These are phyloP conservation scores for Populus davidiana DNA, from an alignment of 345 rosid genomes.

Conservation along the genomic window DNA sequence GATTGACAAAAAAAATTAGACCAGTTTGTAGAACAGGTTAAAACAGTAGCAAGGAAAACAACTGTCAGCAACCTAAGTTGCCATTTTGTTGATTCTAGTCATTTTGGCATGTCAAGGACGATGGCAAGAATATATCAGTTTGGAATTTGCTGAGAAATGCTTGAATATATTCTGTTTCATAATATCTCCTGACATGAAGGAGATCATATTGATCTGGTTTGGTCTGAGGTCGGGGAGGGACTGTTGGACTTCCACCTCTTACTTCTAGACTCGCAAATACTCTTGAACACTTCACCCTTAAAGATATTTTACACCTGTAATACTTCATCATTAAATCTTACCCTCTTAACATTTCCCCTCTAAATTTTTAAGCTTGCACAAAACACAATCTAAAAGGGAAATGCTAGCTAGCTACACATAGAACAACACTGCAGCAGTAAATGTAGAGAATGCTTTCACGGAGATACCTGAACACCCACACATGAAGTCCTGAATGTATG, in stretches of 20 bases:
- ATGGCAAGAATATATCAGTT: background rate
- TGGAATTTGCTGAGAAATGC: background rate
- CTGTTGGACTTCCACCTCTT: too few species aligned
- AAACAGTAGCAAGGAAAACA: background rate
- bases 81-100: background rate
- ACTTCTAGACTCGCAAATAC: too few species aligned
- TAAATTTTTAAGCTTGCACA: too few species aligned
- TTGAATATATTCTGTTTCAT: background rate
- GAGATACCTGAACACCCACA: slow-evolving; percentile 90
- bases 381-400: too few species aligned
- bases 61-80: background rate
- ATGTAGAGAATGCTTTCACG: background rate
- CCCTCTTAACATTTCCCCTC: too few species aligned
- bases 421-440: background rate
- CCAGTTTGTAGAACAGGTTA: background rate
- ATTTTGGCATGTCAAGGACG: background rate
- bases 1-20: background rate
- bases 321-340: too few species aligned
- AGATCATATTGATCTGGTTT: background rate
- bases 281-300: too few species aligned
- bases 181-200: background rate
- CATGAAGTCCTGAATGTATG: slow-evolving; percentile 66
- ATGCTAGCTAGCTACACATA: background rate
- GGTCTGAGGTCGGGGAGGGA: too few species aligned
- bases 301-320: too few species aligned